phyloP scores from a whole-genome alignment of 1,284 basidiomycete genomes.

The Ustilago trichophora region DNA sequence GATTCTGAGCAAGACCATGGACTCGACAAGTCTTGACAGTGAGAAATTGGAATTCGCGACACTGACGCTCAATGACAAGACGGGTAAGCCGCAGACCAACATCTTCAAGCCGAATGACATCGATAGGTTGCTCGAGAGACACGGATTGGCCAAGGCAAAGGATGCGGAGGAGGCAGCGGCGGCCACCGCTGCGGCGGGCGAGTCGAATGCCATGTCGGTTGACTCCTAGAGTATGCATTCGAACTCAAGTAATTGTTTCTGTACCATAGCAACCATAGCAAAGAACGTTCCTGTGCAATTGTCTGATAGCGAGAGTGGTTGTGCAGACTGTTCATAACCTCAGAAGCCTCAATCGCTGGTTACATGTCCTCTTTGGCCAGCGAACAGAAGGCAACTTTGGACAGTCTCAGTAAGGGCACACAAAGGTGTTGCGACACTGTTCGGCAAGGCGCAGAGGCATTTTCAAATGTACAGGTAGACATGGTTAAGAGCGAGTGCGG shows the following conservation, averaged over 20 bases:
- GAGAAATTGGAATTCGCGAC: conserved; percentile 86
- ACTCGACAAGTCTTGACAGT: conserved; percentile 87
- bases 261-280: conserved; percentile 38
- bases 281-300: too few relatives aligned
- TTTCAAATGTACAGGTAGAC: too few relatives aligned
- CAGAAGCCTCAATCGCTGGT: too few relatives aligned
- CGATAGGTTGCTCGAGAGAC: conserved; percentile 80
- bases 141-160: conserved; percentile 84
- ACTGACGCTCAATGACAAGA: conserved; percentile 80
- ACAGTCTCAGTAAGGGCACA: too few relatives aligned
- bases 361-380: too few relatives aligned
- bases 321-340: too few relatives aligned
- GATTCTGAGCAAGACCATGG: conserved; percentile 99
- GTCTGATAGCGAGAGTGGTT: too few relatives aligned
- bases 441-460: too few relatives aligned
- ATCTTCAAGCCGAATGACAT: conserved; percentile 92
- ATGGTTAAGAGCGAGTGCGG: too few relatives aligned
- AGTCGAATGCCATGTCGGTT: conserved; percentile 54
- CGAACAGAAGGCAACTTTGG: too few relatives aligned
- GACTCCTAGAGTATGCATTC: conserved; percentile 50
- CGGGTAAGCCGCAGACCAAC: conserved; percentile 85
- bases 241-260: too few relatives aligned
- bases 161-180: conserved; percentile 70
- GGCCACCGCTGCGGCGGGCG: background rate
- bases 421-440: too few relatives aligned